phyloP scores from a whole-genome alignment of 2,329 filamentous ascomycete species.

The Colletotrichum melonis region DNA sequence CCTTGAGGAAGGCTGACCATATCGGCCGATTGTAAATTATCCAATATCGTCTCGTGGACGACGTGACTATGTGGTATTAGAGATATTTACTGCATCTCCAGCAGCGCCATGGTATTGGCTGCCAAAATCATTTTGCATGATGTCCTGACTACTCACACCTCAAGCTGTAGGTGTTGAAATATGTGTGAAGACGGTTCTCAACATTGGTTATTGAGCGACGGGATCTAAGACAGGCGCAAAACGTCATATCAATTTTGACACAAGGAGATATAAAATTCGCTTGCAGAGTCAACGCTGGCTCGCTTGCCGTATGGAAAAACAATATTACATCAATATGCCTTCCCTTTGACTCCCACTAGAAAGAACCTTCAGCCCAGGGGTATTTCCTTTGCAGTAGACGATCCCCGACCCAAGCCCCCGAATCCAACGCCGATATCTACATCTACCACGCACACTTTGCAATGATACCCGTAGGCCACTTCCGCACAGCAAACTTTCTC shows the following conservation, averaged over 20 bases:
- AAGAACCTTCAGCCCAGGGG: not conserved
- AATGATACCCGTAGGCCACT: conserved; percentile 55
- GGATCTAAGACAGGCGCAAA: no score
- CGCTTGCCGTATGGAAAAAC: not conserved
- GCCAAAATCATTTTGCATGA: no score
- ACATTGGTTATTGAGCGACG: no score
- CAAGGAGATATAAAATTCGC: not conserved
- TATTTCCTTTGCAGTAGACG: not conserved
- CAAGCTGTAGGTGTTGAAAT: no score
- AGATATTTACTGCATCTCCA: no score
- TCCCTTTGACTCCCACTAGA: not conserved
- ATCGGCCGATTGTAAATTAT: no score
- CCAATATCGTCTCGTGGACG: no score
- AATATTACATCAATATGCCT: not conserved
- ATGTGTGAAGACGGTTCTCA: no score
- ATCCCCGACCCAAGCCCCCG: not conserved
- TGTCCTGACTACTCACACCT: no score
- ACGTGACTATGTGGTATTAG: no score
- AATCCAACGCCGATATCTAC: conserved; percentile 38
- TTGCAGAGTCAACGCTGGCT: conserved; percentile 13
- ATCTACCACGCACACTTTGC: conserved; percentile 61
- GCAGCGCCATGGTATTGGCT: no score
- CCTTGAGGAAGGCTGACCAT: no score
- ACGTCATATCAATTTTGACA: not conserved
- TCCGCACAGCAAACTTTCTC: conserved; percentile 60